These are phyloP conservation scores for Candida gigantensis DNA, from an alignment of 1,139 yeast genomes.

Conservation along the genomic window DNA sequence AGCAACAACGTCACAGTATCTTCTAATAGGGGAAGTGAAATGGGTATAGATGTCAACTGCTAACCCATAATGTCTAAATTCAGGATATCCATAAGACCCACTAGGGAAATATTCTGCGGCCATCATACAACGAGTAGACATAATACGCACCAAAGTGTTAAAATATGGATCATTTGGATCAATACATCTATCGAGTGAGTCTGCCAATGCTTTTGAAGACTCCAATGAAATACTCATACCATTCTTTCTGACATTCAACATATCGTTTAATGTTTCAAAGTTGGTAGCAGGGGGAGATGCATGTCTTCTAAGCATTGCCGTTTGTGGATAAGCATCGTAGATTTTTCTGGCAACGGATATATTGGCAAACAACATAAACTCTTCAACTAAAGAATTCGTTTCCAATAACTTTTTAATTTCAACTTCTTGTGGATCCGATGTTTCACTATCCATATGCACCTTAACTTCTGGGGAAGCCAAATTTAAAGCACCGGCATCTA, in stretches of 20 bases:
- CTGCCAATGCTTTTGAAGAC: slow-evolving; percentile 89
- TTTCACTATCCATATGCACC: slow-evolving; percentile 95
- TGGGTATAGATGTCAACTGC: slow-evolving; percentile 98
- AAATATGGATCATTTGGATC: slow-evolving; percentile 86
- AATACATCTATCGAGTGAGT: slow-evolving; percentile 83
- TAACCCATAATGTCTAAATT: slow-evolving; percentile 93
- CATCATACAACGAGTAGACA: slow-evolving; percentile 99
- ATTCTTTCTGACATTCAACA: slow-evolving; percentile 77
- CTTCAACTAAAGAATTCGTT: slow-evolving; percentile 95
- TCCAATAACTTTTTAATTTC: slow-evolving; percentile 86
- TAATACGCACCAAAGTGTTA: slow-evolving; percentile 89
- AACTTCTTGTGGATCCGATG: slow-evolving; percentile 95
- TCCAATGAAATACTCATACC: slow-evolving; percentile 78
- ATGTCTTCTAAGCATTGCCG: slow-evolving; percentile 97
- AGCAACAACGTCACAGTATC: slow-evolving; percentile 96
- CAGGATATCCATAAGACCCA: slow-evolving; percentile 92
- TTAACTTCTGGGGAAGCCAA: slow-evolving; percentile 98
- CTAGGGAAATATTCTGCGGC: slow-evolving; percentile 97
- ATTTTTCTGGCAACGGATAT: slow-evolving; percentile 93
- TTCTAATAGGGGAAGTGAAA: slow-evolving; percentile 97
- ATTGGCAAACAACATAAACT: slow-evolving; percentile 96
- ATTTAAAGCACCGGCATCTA: slow-evolving; percentile 95
- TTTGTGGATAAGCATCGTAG: slow-evolving; percentile 91
- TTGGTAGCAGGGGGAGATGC: slow-evolving; percentile 95
- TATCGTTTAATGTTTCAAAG: slow-evolving; percentile 85